These are phyloP conservation scores for Coemansia pectinata DNA, from an alignment of 192 early-diverging fungal species.

Conservation along the genomic window DNA sequence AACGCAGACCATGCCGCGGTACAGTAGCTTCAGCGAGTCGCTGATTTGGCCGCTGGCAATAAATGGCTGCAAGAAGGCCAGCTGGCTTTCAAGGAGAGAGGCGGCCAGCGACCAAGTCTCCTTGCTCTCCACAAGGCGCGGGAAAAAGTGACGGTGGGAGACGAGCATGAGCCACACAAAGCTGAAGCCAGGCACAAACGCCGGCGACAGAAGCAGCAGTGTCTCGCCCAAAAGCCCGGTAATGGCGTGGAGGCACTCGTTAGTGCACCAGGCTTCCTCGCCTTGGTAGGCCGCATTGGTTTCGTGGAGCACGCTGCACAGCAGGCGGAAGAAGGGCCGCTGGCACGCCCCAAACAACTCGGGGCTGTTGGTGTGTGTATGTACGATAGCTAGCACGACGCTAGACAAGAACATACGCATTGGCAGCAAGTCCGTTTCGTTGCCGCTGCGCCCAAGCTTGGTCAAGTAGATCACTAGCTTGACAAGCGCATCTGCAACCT, in stretches of 20 bases:
- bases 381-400: conserved; percentile 80
- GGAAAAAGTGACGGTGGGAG: conserved; percentile 92
- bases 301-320: conserved; percentile 83
- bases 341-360: conserved; percentile 77
- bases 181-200: conserved; percentile 87
- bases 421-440: conserved; percentile 60
- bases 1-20: conserved; percentile 87
- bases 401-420: conserved; percentile 84
- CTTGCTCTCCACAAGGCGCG: conserved; percentile 75
- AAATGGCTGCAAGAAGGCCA: conserved; percentile 87
- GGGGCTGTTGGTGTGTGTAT: conserved; percentile 78
- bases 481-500: conserved; percentile 92
- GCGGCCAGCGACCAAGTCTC: conserved; percentile 87
- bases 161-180: conserved; percentile 94
- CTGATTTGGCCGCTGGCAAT: conserved; percentile 68
- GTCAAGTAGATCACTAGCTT: conserved; percentile 81
- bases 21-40: conserved; percentile 78
- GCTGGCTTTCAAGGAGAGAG: conserved; percentile 76
- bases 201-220: conserved; percentile 81
- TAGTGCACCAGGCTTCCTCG: conserved; percentile 36
- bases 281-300: conserved; percentile 46
- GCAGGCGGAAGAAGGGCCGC: conserved; percentile 84
- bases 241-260: conserved; percentile 10
- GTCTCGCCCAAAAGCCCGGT: conserved; percentile 53
- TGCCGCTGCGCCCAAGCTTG: conserved; percentile 65